Evolutionary conservation across 306 rosid genomes (phyloP).

Genomic region (Rosa rugosa): DNA sequence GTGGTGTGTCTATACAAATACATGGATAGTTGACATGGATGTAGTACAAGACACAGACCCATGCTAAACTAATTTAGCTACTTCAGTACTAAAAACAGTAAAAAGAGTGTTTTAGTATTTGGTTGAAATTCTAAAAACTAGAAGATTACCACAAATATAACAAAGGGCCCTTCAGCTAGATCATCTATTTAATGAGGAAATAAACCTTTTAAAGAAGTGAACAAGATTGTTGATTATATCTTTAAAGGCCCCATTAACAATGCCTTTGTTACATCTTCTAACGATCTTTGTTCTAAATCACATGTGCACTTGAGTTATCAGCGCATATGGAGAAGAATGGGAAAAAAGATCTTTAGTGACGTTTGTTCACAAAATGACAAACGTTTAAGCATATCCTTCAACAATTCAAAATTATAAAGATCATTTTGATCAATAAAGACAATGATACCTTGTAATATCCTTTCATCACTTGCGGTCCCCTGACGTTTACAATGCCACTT

Average conservation of each 20-base stretch:
- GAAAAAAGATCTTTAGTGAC: neutral
- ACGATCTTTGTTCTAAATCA: neutral
- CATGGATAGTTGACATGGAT: neutral
- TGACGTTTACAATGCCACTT: constrained; percentile 71
- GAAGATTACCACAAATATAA: neutral
- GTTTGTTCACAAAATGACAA: neutral
- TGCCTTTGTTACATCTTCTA: neutral
- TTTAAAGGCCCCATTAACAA: neutral
- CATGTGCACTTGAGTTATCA: neutral
- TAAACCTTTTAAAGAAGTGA: neutral
- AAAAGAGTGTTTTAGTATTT: neutral
- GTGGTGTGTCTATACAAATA: neutral
- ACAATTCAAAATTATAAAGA: neutral
- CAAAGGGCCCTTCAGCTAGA: neutral
- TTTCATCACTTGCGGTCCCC: constrained; percentile 87
- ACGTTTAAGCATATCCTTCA: neutral
- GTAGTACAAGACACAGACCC: constrained; percentile 22
- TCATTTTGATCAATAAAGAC: neutral
- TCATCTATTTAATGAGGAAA: neutral
- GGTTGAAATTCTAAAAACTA: neutral
- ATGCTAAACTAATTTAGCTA: neutral
- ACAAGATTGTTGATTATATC: neutral
- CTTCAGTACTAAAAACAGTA: neutral
- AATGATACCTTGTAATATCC: constrained; percentile 87
- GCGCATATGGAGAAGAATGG: neutral